phyloP scores from a whole-genome alignment of 1,139 yeast genomes.

The Scheffersomyces illinoinensis region DNA sequence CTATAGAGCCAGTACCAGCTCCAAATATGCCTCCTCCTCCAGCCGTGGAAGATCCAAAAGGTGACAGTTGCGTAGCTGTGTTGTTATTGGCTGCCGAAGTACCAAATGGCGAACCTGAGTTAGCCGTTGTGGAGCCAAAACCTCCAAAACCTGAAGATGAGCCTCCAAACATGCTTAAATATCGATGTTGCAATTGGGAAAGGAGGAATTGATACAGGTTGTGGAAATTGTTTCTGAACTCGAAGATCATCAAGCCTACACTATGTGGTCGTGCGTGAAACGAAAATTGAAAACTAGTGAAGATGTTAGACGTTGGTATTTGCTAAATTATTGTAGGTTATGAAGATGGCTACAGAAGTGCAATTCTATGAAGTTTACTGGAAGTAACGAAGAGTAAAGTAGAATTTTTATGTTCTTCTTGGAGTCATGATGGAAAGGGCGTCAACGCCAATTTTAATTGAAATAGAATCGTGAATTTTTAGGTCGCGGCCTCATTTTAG shows the following conservation, averaged over 20 bases:
- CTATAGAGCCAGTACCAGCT: not conserved
- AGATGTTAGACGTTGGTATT: not conserved
- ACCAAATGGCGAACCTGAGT: slow-evolving; percentile 17
- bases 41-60: slow-evolving; percentile 5
- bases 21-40: not conserved
- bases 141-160: slow-evolving; percentile 27
- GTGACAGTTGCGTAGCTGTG: slow-evolving; percentile 6
- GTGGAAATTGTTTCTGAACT: not conserved
- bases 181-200: not conserved
- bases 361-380: not conserved
- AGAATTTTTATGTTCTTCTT: not conserved
- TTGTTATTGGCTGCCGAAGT: slow-evolving; percentile 8
- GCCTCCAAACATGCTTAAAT: slow-evolving; percentile 20
- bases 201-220: not conserved
- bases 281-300: not conserved
- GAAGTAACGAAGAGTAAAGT: not conserved
- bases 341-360: not conserved
- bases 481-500: not conserved
- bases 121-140: slow-evolving; percentile 15
- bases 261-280: not conserved
- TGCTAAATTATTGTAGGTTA: not conserved
- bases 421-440: not conserved
- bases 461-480: too few species aligned
- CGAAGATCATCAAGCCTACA: not conserved
- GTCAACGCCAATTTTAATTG: too few species aligned